Conservation (phyloP, 305 asterid species). For the Solanum hybrid region DNA sequence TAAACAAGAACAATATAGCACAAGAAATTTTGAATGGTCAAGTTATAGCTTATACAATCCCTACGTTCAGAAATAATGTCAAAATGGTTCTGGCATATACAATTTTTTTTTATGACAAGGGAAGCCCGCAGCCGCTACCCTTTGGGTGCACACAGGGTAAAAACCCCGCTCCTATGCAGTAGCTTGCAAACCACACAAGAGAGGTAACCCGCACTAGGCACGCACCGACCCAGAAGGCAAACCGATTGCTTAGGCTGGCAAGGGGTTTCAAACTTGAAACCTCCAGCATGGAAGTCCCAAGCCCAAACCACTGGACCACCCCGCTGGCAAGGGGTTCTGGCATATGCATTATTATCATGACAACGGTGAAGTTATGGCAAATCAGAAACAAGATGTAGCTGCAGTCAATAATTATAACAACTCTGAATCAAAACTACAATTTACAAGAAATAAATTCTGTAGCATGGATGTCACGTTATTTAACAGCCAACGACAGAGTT, state of each 20-base stretch:
- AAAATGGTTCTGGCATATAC: neutral
- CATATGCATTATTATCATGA: neutral
- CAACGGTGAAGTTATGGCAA: neutral
- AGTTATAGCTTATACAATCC: neutral
- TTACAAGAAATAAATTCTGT: neutral
- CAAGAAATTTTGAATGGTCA: neutral
- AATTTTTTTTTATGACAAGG: neutral
- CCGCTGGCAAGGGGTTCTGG: neutral
- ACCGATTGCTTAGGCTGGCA: neutral
- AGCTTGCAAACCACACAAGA: neutral
- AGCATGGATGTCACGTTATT: neutral
- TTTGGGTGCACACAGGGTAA: neutral
- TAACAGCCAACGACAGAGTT: neutral
- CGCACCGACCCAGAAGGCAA: neutral
- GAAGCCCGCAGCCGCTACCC: neutral
- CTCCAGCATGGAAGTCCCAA: neutral
- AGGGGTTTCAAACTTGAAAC: neutral
- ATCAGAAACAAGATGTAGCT: neutral
- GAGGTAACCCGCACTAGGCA: neutral
- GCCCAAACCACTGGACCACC: neutral
- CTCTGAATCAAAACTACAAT: neutral
- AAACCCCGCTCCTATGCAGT: neutral
- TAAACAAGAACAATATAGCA: neutral
- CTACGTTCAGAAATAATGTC: neutral
- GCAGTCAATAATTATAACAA: neutral